phyloP scores from a whole-genome alignment of 345 rosid genomes.

The Eucalyptus cloeziana region DNA sequence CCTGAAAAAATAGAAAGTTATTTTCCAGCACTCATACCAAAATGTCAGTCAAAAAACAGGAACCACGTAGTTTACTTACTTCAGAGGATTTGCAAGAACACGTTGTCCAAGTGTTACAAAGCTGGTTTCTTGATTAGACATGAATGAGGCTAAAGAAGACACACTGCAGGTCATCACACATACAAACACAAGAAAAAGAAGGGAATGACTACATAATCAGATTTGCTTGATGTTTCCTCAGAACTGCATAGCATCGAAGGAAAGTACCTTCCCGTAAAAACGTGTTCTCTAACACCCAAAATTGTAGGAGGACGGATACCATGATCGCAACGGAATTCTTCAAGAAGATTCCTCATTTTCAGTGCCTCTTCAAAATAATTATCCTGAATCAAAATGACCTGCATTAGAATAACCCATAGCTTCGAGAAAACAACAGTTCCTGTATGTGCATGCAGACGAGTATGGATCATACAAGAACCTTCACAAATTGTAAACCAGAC shows the following conservation, averaged over 20 bases:
- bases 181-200: background rate
- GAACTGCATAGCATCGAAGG: background rate
- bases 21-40: background rate
- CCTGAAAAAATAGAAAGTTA: slow-evolving; percentile 20
- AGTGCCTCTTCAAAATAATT: slow-evolving; percentile 98
- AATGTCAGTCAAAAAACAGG: background rate
- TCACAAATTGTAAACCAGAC: background rate
- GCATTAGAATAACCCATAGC: background rate
- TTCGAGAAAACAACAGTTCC: background rate
- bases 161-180: slow-evolving; percentile 50
- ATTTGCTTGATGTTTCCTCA: background rate
- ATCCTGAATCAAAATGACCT: slow-evolving; percentile 30
- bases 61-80: slow-evolving; percentile 36
- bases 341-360: slow-evolving; percentile 96
- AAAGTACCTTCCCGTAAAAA: slow-evolving; percentile 86
- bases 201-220: background rate
- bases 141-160: slow-evolving; percentile 89
- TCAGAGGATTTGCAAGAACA: slow-evolving; percentile 86
- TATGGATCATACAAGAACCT: background rate
- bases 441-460: background rate
- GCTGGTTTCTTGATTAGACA: slow-evolving; percentile 95
- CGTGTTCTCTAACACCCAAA: slow-evolving; percentile 97
- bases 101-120: slow-evolving; percentile 97
- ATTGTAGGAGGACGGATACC: slow-evolving; percentile 91
- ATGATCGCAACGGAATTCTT: slow-evolving; percentile 75